phyloP scores from a whole-genome alignment of 139 green algal genomes.

The Chlamydomonas applanata region DNA sequence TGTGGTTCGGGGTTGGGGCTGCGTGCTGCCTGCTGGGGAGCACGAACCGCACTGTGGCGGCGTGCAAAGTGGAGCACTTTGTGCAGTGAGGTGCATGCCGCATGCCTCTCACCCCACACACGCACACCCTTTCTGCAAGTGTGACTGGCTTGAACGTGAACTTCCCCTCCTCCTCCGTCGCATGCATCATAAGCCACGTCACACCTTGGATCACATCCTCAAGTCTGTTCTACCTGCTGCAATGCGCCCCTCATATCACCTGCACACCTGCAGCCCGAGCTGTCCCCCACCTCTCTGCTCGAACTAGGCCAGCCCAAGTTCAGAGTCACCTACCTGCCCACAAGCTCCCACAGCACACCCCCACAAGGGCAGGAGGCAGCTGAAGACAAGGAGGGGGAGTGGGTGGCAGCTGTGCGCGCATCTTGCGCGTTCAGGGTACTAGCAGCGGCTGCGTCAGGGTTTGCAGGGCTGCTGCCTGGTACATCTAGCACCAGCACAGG shows the following conservation, averaged over 20 bases:
- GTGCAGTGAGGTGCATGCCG: too few species aligned
- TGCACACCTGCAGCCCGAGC: constrained; percentile 39
- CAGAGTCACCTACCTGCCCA: constrained; percentile 31
- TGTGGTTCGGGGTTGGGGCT: neutral
- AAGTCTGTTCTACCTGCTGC: too few species aligned
- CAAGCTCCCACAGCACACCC: constrained; percentile 1
- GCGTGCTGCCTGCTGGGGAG: too few species aligned
- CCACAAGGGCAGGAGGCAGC: too few species aligned
- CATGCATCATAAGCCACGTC: too few species aligned
- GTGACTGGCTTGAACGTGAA: too few species aligned
- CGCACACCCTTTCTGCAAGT: too few species aligned
- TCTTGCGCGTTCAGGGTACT: constrained; percentile 32
- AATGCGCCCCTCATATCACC: neutral
- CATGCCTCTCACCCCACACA: too few species aligned
- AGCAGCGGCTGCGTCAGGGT: neutral
- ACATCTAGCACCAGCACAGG: neutral
- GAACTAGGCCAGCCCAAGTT: constrained; percentile 57
- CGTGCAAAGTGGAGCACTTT: too few species aligned
- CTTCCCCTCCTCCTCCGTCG: too few species aligned
- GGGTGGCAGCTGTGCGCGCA: constrained; percentile 32
- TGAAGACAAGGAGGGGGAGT: neutral
- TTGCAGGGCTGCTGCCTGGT: neutral
- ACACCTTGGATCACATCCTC: too few species aligned
- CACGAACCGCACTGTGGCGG: too few species aligned
- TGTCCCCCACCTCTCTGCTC: constrained; percentile 31